Evolutionary conservation across 768 basidiomycete species (phyloP).

Genomic region (Cytidiella melzeri): DNA sequence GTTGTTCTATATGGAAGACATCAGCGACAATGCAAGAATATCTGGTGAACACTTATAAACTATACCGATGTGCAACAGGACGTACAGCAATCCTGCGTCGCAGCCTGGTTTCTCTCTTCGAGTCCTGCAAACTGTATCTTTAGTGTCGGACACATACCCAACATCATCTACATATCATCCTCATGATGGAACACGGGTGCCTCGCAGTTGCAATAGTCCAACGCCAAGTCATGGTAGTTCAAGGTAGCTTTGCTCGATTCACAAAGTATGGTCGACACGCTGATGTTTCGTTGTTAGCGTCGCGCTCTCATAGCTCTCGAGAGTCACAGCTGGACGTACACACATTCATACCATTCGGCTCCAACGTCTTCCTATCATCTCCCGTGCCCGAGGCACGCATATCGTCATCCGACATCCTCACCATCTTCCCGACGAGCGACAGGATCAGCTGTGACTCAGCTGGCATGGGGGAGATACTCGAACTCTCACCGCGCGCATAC

Average conservation of each 20-base stretch:
- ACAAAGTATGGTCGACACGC: slow-evolving; percentile 1
- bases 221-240: slow-evolving; percentile 61
- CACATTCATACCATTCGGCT: slow-evolving; percentile 58
- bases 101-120: background rate
- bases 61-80: too few relatives aligned
- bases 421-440: slow-evolving; percentile 44
- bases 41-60: background rate
- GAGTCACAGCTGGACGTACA: slow-evolving; percentile 64
- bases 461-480: slow-evolving; percentile 47
- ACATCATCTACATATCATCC: background rate
- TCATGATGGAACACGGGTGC: slow-evolving; percentile 35
- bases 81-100: background rate
- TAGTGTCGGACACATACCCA: too few relatives aligned
- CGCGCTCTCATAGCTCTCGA: slow-evolving; percentile 45
- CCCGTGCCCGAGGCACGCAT: slow-evolving; percentile 60
- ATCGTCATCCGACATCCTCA: slow-evolving; percentile 49
- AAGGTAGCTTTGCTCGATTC: slow-evolving; percentile 49
- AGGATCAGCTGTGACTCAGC: slow-evolving; percentile 7
- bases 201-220: slow-evolving; percentile 66
- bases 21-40: background rate
- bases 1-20: background rate
- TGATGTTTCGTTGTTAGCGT: slow-evolving; percentile 32
- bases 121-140: too few relatives aligned
- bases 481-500: slow-evolving; percentile 55
- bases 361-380: slow-evolving; percentile 58